phyloP scores from a whole-genome alignment of 78 protist species.

The Polysphondylium violaceum region DNA sequence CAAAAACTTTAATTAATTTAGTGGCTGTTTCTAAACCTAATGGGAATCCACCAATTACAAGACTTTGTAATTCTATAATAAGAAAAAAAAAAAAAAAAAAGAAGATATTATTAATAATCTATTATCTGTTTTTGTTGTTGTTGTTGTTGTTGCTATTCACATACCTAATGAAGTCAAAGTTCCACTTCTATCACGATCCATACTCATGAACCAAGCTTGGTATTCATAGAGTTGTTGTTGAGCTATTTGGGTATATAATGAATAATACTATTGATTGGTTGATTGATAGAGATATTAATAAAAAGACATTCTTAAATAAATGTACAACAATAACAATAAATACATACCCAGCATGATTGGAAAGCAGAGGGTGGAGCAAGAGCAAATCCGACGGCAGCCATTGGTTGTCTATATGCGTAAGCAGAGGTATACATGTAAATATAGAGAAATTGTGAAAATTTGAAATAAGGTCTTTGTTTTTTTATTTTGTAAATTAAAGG shows the following conservation, averaged over 20 bases:
- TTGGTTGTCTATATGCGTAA: too few relatives aligned
- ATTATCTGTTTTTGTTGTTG: too few relatives aligned
- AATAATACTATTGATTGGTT: constrained; percentile 1
- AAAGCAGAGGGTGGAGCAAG: constrained; percentile 24
- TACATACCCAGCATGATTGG: constrained; percentile 39
- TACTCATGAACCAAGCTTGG: constrained; percentile 41
- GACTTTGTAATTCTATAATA: constrained; percentile 1
- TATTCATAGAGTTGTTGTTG: constrained; percentile 16
- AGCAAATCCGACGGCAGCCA: not conserved
- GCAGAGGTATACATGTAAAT: too few relatives aligned
- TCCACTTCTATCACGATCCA: constrained; percentile 26
- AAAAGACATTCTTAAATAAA: not conserved
- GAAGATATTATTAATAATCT: not conserved
- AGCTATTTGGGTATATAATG: not conserved
- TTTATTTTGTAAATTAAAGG: too few relatives aligned
- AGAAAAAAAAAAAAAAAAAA: not conserved
- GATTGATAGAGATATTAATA: not conserved
- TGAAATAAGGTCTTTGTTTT: too few relatives aligned
- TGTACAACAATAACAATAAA: too few relatives aligned
- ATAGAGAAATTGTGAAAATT: too few relatives aligned
- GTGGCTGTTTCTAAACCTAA: constrained; percentile 61
- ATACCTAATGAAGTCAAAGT: not conserved
- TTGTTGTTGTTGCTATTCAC: not conserved
- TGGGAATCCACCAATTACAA: constrained; percentile 57
- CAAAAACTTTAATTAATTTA: constrained; percentile 60